These are phyloP conservation scores for Tetradesmus lagerheimii DNA, from an alignment of 139 green algal genomes.

Conservation along the genomic window DNA sequence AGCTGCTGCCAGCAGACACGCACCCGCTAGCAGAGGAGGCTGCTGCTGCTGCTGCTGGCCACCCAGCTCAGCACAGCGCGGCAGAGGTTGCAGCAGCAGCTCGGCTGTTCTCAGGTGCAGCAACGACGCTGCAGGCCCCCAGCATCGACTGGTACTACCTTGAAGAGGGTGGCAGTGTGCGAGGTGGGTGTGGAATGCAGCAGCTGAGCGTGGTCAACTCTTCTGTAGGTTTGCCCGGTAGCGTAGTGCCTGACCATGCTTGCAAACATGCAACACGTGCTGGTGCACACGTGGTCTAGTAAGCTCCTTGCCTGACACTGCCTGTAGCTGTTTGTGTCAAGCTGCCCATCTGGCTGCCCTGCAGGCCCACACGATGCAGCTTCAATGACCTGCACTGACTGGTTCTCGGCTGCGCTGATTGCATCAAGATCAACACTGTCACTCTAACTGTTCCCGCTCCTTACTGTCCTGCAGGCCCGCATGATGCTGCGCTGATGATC, in stretches of 20 bases:
- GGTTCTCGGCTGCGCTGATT: slow-evolving; percentile 12
- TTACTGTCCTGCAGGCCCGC: background rate
- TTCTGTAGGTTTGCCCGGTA: too few species aligned
- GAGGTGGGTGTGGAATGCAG: background rate
- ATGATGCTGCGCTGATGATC: slow-evolving; percentile 25
- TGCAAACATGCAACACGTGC: too few species aligned
- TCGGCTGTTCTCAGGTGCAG: slow-evolving; percentile 17
- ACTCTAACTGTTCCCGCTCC: too few species aligned
- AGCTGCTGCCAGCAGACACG: background rate
- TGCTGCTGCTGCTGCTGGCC: background rate
- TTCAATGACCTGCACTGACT: too few species aligned
- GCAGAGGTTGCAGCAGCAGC: background rate
- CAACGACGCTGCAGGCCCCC: background rate
- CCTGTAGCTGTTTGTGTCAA: too few species aligned
- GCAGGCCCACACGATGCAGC: background rate
- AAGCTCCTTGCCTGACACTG: too few species aligned
- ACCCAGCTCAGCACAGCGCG: background rate
- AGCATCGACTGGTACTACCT: slow-evolving; percentile 18
- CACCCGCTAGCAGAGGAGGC: background rate
- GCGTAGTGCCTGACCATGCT: too few species aligned
- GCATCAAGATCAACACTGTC: too few species aligned
- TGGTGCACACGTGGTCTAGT: too few species aligned
- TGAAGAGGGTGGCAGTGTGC: slow-evolving; percentile 1
- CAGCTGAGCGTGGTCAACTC: too few species aligned
- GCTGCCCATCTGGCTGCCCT: background rate